These are phyloP conservation scores for Ogataea pini DNA, from an alignment of 805 yeast species.

Conservation along the genomic window DNA sequence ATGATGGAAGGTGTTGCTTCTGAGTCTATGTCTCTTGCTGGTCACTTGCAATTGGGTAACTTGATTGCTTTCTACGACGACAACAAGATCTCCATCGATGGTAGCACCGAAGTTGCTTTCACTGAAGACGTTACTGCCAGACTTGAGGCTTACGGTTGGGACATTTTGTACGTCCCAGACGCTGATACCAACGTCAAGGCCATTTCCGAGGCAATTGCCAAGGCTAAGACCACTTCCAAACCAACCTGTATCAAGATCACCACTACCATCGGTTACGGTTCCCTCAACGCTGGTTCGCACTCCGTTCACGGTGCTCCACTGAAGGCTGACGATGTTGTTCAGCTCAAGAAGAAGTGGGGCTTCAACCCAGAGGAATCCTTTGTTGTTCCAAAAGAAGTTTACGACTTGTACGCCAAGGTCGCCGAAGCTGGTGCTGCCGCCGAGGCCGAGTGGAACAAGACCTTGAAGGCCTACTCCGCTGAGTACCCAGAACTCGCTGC, in stretches of 20 bases:
- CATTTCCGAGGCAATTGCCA: slow-evolving; percentile 68
- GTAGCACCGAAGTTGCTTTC: slow-evolving; percentile 85
- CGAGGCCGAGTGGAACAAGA: slow-evolving; percentile 74
- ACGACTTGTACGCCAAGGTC: slow-evolving; percentile 61
- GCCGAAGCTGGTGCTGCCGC: slow-evolving; percentile 62
- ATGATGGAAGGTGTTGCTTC: slow-evolving; percentile 96
- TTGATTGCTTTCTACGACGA: slow-evolving; percentile 95
- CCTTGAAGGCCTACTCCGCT: slow-evolving; percentile 59
- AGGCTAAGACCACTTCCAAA: slow-evolving; percentile 80
- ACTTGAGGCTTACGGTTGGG: slow-evolving; percentile 94
- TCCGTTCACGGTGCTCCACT: slow-evolving; percentile 96
- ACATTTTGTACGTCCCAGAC: slow-evolving; percentile 70
- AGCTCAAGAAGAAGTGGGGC: slow-evolving; percentile 80
- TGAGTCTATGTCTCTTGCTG: slow-evolving; percentile 93
- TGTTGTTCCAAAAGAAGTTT: slow-evolving; percentile 79
- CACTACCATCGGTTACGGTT: slow-evolving; percentile 95
- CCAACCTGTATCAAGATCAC: slow-evolving; percentile 87
- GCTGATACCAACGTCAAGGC: slow-evolving; percentile 80
- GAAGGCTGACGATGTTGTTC: slow-evolving; percentile 88
- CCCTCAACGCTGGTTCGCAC: slow-evolving; percentile 80
- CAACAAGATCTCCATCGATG: slow-evolving; percentile 96
- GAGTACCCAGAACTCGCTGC: slow-evolving; percentile 79
- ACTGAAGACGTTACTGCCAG: slow-evolving; percentile 88
- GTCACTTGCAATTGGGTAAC: slow-evolving; percentile 91
- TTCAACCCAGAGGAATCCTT: slow-evolving; percentile 85